phyloP scores from a whole-genome alignment of 2,329 filamentous ascomycete genomes.

The Beauveria medogensis region DNA sequence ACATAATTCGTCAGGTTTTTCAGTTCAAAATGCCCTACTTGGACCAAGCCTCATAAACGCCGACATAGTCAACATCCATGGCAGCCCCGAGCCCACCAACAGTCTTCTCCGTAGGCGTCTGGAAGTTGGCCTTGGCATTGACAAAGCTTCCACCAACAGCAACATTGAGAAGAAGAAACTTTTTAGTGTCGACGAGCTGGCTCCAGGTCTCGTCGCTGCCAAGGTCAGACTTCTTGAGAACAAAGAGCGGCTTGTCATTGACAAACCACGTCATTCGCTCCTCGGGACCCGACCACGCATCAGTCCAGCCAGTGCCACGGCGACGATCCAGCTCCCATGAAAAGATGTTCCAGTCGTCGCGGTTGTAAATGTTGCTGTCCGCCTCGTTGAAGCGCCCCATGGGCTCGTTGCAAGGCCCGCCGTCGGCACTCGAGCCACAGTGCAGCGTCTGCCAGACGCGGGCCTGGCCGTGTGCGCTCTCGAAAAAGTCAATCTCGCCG shows the following conservation, averaged over 20 bases:
- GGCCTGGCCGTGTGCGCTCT: slow-evolving; percentile 31
- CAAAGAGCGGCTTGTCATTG: slow-evolving; percentile 22
- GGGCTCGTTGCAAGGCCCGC: slow-evolving; percentile 35
- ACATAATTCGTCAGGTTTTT: background rate
- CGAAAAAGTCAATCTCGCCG: slow-evolving; percentile 39
- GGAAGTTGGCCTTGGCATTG: slow-evolving; percentile 23
- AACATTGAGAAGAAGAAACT: slow-evolving; percentile 32
- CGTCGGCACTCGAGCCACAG: slow-evolving; percentile 28
- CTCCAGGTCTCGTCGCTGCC: slow-evolving; percentile 22
- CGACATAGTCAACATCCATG: slow-evolving; percentile 34
- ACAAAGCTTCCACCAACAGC: slow-evolving; percentile 32
- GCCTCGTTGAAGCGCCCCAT: slow-evolving; percentile 22
- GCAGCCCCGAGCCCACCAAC: slow-evolving; percentile 22
- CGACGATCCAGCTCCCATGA: slow-evolving; percentile 26
- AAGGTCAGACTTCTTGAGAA: slow-evolving; percentile 20
- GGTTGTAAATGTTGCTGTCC: slow-evolving; percentile 14
- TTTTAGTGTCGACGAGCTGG: slow-evolving; percentile 20
- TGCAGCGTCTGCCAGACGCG: slow-evolving; percentile 31
- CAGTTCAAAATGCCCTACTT: background rate
- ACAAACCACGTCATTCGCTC: slow-evolving; percentile 29
- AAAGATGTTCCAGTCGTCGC: slow-evolving; percentile 26
- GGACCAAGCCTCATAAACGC: slow-evolving; percentile 19
- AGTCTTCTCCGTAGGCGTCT: slow-evolving; percentile 27
- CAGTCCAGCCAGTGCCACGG: slow-evolving; percentile 1
- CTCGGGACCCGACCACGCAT: slow-evolving; percentile 15